Conservation (phyloP, 768 basidiomycete species). For the Gelatoporia subvermispora region DNA sequence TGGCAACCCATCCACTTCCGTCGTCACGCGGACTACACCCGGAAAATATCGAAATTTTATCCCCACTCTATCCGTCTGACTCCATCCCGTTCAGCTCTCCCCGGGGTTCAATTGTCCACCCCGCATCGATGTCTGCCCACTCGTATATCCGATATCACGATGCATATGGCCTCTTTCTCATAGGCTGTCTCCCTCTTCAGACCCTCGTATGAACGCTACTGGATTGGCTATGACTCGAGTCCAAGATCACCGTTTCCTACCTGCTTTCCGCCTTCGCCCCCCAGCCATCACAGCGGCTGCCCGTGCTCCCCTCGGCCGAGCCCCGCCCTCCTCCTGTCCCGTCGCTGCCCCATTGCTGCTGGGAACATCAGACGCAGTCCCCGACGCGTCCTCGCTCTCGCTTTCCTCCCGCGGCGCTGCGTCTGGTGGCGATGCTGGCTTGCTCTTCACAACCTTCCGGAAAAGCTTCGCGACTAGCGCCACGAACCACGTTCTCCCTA, state of each 20-base stretch:
- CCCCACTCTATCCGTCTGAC: no score
- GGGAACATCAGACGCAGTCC: slow-evolving; percentile 40
- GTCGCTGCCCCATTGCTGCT: slow-evolving; percentile 38
- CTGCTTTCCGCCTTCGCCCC: slow-evolving; percentile 59
- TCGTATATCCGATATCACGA: no score
- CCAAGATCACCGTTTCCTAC: slow-evolving; percentile 40
- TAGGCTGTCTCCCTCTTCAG: no score
- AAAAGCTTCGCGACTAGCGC: slow-evolving; percentile 35
- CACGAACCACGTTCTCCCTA: slow-evolving; percentile 69
- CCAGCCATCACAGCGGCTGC: slow-evolving; percentile 49
- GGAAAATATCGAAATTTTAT: no score
- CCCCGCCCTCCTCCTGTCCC: slow-evolving; percentile 25
- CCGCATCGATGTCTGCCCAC: no score
- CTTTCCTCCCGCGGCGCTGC: slow-evolving; percentile 18
- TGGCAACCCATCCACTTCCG: no score
- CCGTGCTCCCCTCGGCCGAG: slow-evolving; percentile 25
- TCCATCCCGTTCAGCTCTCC: no score
- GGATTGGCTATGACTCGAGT: no score
- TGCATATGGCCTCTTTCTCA: no score
- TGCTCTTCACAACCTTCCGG: slow-evolving; percentile 14
- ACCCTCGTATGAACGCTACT: no score
- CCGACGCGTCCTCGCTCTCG: slow-evolving; percentile 37
- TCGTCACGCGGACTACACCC: no score
- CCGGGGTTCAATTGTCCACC: no score
- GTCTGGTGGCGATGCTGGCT: slow-evolving; percentile 8